Base-by-base conservation (phyloP, 1,284 basidiomycete species). In the Ceratobasidium sp. region DNA sequence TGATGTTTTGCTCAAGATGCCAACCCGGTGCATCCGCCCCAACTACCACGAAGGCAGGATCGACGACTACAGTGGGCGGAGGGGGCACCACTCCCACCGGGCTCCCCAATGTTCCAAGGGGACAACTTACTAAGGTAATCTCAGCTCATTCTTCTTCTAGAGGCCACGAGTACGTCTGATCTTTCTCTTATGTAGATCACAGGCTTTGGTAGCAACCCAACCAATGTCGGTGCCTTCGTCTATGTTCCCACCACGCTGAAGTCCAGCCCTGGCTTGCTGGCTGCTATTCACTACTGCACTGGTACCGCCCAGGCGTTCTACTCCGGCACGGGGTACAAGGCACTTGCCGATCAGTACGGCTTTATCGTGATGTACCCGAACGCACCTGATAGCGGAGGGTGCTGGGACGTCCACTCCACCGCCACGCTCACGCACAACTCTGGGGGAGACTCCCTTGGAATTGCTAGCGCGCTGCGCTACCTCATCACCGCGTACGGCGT, bases 401-500 rank as follows among this genome's bases (percentile, higher is more conserved):
- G 86, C 81, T 88, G 85, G 84, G 87, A 88, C 76, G 87, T 88
- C 35, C 80, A 83, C 76, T 83, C 83, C 52, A 82, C 78, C 72
- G 84, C 78, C 46, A 87, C 87, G 3, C 82, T 88, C 74, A 86
- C 84, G 23, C 86, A 87, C 77, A 81, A 88, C 78, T 82, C 79
- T 13, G 86, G 87, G 18, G 83, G 86, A 38, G 87, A 88, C 79
- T 87, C 86, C 8, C 81, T 84, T 55, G 86, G 81, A 9, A 87
- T 88, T 74, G 85, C 83, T 0, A 84, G 81, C 14, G 82, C 83
- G 77, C 83, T 85, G 23, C 80, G 82, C 49, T 88, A 84, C 77
- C 85, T 87, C 28, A 86, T 87, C 64, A 55, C 79, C 32, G 86
- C 82, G 77, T 86, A 82, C 75, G 83, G 82, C 44, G 85, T 86